Evolutionary conservation across 345 rosid genomes (phyloP), one percentile per base, ranked within the genome.

Genomic region (Zanthoxylum bungeanum): DNA sequence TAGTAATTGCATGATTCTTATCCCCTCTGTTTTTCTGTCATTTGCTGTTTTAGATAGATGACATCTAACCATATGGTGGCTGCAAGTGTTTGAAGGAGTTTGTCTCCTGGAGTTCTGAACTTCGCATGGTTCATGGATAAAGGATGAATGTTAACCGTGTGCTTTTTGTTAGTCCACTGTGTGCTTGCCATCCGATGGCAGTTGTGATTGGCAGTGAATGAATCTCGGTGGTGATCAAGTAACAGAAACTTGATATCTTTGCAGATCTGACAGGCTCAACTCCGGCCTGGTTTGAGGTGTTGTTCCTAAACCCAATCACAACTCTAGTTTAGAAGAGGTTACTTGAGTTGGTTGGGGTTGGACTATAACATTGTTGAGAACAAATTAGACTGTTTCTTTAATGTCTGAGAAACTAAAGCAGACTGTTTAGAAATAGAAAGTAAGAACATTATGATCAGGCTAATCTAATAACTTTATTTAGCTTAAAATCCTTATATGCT

Each of bases 131-230:
- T 68, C 50, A 28, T 58, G 62, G 62, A 40, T 64, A 60, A 73
- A 55, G 49, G 75, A 60, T 37, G 70, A 53, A 60, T 56, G 51
- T 22, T 36, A 71, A 69, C 60, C 72, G 68, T 81, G 74, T 31
- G 71, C 67, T 60, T 75, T 69, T 69, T 55, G 60, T 72, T 57
- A 50, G 50, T 70, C 27, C 60, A 60, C 63, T 69, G 14, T 73
- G 72, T 70, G 76, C 69, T 50, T 73, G 76, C 73, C 82, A 73
- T 75, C 76, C 70, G 74, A 78, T 78, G 80, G 77, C 55, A 25
- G 73, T 78, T 78, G 68, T 81, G 72, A 78, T 78, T 75, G 73
- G 77, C 79, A 75, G 82, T 69, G 75, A 70, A 49, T 69, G 75
- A 70, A 49, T 60, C 66, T 24, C 73, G 78, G 70, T 75, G 85